A percentile compares a stretch with the other conserved stretches of the same genome.
Evolutionary conservation across 805 yeast genomes (phyloP).

Genomic region (Saturnispora sanitii): DNA sequence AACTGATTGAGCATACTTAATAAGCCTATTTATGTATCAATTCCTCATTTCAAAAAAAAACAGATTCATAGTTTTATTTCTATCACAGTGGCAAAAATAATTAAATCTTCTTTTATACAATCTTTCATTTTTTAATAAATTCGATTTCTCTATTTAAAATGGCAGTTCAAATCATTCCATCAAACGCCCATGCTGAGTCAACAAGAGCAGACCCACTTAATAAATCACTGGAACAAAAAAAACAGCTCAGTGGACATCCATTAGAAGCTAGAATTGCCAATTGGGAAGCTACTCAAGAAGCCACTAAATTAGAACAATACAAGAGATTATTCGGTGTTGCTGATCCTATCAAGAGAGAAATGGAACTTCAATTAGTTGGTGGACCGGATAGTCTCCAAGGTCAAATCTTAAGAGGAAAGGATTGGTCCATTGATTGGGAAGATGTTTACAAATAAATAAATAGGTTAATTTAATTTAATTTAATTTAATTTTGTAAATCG

Average conservation of each 20-base stretch:
- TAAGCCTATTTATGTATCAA: too few relatives aligned
- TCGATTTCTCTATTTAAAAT: neutral
- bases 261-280: slow-evolving; percentile 61
- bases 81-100: neutral
- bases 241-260: slow-evolving; percentile 61
- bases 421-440: slow-evolving; percentile 82
- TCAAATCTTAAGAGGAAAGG: slow-evolving; percentile 74
- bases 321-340: slow-evolving; percentile 85
- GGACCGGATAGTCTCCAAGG: slow-evolving; percentile 39
- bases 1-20: too few relatives aligned
- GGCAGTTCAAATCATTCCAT: neutral
- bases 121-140: neutral
- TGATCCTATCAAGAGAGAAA: slow-evolving; percentile 82
- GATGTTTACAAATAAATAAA: slow-evolving; percentile 47
- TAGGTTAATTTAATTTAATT: too few relatives aligned
- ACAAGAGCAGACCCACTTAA: slow-evolving; percentile 9
- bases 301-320: slow-evolving; percentile 63
- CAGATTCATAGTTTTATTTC: too few relatives aligned
- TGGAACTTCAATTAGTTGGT: slow-evolving; percentile 76
- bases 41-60: too few relatives aligned
- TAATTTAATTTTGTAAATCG: too few relatives aligned
- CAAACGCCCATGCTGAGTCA: neutral
- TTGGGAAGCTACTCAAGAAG: slow-evolving; percentile 75
- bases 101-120: too few relatives aligned
- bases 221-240: neutral